These are phyloP conservation scores for Cylindrotheca closterium DNA, from an alignment of 108 stramenopile genomes.

Conservation along the genomic window DNA sequence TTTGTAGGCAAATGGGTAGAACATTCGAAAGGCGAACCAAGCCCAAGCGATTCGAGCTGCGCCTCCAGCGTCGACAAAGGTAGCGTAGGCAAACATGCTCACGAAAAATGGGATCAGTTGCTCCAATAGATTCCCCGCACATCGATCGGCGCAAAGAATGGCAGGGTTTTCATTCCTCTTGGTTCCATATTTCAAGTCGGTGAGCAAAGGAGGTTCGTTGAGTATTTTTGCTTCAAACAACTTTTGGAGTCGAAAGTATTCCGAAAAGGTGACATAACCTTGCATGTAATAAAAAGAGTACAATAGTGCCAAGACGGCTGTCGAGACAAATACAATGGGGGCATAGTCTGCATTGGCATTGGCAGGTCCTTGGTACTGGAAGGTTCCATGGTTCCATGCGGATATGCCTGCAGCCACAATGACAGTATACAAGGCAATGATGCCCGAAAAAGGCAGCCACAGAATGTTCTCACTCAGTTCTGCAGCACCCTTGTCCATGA, in stretches of 20 bases:
- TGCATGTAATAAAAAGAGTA: neutral
- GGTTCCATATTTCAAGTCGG: neutral
- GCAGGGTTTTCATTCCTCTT: constrained; percentile 20
- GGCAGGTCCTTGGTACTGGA: neutral
- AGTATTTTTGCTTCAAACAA: neutral
- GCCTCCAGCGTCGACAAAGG: neutral
- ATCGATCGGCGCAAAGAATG: neutral
- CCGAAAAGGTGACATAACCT: neutral
- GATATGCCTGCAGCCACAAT: neutral
- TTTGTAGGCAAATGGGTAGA: neutral
- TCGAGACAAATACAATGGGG: neutral
- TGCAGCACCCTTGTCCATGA: too few species aligned
- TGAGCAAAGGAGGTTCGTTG: neutral
- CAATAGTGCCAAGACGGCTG: neutral
- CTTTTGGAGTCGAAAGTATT: neutral
- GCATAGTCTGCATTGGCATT: neutral
- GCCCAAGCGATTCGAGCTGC: neutral
- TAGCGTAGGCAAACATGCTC: neutral
- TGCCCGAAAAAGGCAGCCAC: neutral
- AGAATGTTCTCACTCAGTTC: too few species aligned
- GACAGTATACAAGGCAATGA: neutral
- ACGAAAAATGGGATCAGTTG: neutral
- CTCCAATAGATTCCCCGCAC: neutral
- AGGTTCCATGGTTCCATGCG: neutral
- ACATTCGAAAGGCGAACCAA: neutral